Evolutionary conservation across 768 basidiomycete species (phyloP).

Genomic region (Lactarius quietus): DNA sequence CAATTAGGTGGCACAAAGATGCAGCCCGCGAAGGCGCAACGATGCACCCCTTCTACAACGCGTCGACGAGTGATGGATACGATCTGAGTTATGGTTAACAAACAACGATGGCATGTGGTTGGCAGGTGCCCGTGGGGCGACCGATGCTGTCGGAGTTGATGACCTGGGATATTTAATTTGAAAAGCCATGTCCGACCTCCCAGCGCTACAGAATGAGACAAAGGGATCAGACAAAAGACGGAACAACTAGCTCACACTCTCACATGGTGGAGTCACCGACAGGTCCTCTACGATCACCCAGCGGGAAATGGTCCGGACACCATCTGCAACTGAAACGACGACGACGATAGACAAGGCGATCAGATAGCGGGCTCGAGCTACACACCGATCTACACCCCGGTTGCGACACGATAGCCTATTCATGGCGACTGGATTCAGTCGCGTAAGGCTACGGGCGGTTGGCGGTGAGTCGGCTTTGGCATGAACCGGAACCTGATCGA

Average conservation of each 20-base stretch:
- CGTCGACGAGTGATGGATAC: not conserved
- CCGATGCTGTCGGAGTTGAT: not conserved
- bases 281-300: constrained; percentile 13
- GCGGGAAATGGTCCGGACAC: not conserved
- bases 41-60: not conserved
- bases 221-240: not conserved
- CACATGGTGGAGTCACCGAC: constrained; percentile 10
- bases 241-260: constrained; percentile 9
- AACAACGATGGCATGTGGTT: not conserved
- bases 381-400: not conserved
- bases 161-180: constrained; percentile 23
- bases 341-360: not conserved
- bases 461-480: not conserved
- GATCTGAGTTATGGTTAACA: not conserved
- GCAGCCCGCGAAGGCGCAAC: too few species aligned
- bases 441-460: not conserved
- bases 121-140: constrained; percentile 5
- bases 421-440: too few species aligned
- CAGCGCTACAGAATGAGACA: not conserved
- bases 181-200: constrained; percentile 18
- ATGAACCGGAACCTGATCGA: not conserved
- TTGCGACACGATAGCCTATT: not conserved
- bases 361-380: not conserved
- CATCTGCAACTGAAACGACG: not conserved
- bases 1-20: too few species aligned